These are phyloP conservation scores for Candida tibetensis DNA, from an alignment of 805 yeast genomes.

Conservation along the genomic window DNA sequence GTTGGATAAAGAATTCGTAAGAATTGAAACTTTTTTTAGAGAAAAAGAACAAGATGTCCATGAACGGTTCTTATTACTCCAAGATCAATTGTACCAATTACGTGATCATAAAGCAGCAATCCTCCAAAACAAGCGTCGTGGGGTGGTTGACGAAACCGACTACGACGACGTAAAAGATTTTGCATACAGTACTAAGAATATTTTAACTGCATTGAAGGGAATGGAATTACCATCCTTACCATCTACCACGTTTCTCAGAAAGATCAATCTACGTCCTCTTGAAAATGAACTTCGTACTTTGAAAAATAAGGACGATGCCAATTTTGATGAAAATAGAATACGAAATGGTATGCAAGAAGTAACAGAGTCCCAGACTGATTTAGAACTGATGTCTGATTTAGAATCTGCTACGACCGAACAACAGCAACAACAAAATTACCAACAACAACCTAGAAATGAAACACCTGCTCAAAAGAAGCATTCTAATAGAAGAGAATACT, in stretches of 20 bases:
- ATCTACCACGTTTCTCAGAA: slow-evolving; percentile 28
- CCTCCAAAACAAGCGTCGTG: slow-evolving; percentile 9
- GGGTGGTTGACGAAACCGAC: slow-evolving; percentile 7
- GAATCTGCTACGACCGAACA: slow-evolving; percentile 5
- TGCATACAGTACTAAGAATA: slow-evolving; percentile 27
- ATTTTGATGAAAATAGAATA: slow-evolving; percentile 36
- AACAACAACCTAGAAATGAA: slow-evolving; percentile 9
- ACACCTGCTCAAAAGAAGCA: slow-evolving; percentile 20
- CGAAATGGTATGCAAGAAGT: slow-evolving; percentile 28
- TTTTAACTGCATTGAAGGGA: slow-evolving; percentile 22
- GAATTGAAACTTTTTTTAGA: slow-evolving; percentile 59
- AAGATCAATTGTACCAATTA: slow-evolving; percentile 66
- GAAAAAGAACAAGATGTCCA: slow-evolving; percentile 60
- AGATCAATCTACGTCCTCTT: slow-evolving; percentile 9
- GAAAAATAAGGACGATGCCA: slow-evolving; percentile 12
- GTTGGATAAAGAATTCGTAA: slow-evolving; percentile 60
- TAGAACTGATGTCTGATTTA: not conserved
- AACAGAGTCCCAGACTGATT: not conserved
- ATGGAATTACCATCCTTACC: slow-evolving; percentile 44
- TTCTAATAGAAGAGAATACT: slow-evolving; percentile 49
- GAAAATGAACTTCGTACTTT: slow-evolving; percentile 13
- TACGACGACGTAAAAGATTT: slow-evolving; percentile 26
- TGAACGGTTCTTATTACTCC: slow-evolving; percentile 57
- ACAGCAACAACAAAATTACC: not conserved
- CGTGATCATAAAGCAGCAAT: slow-evolving; percentile 46